phyloP scores from a whole-genome alignment of 2,329 filamentous ascomycete species.

The Stemphylium vesicarium region DNA sequence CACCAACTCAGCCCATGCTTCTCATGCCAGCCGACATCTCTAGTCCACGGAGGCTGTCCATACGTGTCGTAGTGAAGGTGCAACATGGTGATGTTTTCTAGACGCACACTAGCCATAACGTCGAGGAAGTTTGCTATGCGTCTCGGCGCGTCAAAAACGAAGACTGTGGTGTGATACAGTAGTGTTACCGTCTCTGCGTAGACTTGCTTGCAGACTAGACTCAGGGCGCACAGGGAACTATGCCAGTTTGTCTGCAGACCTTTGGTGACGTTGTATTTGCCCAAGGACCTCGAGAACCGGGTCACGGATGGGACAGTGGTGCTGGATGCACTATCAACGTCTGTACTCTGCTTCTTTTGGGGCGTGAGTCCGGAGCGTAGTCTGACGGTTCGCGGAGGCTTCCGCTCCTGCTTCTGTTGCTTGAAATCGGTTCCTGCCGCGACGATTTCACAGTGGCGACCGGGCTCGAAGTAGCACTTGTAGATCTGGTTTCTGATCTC shows the following conservation, averaged over 20 bases:
- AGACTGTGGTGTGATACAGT: constrained; percentile 39
- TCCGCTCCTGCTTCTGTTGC: not conserved
- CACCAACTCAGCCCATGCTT: constrained; percentile 36
- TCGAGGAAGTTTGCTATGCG: constrained; percentile 37
- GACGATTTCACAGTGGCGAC: constrained; percentile 36
- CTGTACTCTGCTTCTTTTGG: not conserved
- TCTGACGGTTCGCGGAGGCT: constrained; percentile 21
- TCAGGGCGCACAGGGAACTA: constrained; percentile 34
- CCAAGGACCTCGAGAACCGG: constrained; percentile 25
- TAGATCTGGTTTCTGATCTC: constrained; percentile 61
- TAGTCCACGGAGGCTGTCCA: constrained; percentile 19
- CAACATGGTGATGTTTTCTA: constrained; percentile 34
- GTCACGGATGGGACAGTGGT: constrained; percentile 5
- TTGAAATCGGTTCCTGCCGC: constrained; percentile 18
- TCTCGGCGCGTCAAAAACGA: constrained; percentile 38
- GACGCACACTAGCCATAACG: constrained; percentile 20
- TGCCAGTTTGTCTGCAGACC: constrained; percentile 38
- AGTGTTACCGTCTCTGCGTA: constrained; percentile 32
- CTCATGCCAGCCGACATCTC: constrained; percentile 28
- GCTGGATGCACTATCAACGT: not conserved
- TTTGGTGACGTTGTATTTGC: constrained; percentile 24
- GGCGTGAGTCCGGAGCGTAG: constrained; percentile 11
- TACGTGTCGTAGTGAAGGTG: constrained; percentile 42
- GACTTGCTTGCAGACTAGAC: constrained; percentile 39
- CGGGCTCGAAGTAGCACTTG: constrained; percentile 39